Base-by-base conservation (phyloP, 768 basidiomycete genomes). In the Russula sp. region DNA sequence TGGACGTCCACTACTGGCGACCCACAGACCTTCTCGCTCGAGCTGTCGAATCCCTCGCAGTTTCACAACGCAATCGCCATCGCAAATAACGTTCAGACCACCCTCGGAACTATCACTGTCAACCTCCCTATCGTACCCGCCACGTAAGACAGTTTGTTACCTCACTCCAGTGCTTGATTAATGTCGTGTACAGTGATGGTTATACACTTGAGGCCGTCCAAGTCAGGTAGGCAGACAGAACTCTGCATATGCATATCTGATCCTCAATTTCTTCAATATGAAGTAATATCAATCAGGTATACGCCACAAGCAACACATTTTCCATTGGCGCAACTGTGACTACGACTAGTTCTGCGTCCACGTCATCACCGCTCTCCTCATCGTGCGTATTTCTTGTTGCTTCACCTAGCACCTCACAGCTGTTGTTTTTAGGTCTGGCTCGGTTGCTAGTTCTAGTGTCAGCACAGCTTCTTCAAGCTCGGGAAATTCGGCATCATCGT, bases 61-160 rank as follows among this genome's bases (percentile, higher is more conserved):
- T 62, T 67, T 41, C 47, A 62, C 55, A 34, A 65, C 46, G 22
- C 64, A 5, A 43, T 66, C 6, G 66, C 64, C 9, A 59, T 67
- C 35, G 66, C 55, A 18, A 66, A 67, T 35, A 67, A 67, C 54
- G 20, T 67, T 16, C 38, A 18, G 13, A 25, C 22, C 22, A 10
- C 29, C 35, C 0, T 41, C 1, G 43, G 54, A 32, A 4, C 7
- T 32, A 16, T 66, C 22, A 46, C 14, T n/a, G 35, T 67, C 9
- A 45, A 25, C 8, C 41, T 67, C 9, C 66, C 64, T 1, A 20
- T 36, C 8, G 60, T 67, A 8, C 43, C 54, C 2, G 14, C n/a
- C 8, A 29, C n/a, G 65, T 66, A 50, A 56, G 53, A 55, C 13
- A 14, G 2, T 32, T 45, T 18, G n/a, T 38, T 32, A 25, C n/a